These are phyloP conservation scores for Bruguiera gymnorhiza DNA, from an alignment of 345 rosid genomes.

Conservation along the genomic window DNA sequence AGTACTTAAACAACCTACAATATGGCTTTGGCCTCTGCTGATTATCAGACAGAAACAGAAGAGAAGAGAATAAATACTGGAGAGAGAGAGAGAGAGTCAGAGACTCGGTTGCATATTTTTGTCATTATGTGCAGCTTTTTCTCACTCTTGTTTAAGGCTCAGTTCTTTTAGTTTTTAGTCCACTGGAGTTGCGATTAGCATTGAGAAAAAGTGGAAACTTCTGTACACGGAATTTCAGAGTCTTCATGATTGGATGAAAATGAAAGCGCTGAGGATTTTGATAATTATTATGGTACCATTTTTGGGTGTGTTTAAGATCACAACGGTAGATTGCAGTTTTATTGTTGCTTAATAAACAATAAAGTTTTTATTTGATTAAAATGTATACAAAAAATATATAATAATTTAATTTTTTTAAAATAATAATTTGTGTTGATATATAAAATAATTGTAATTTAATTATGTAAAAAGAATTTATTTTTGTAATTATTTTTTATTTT, in stretches of 20 bases:
- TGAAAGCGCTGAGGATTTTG: neutral
- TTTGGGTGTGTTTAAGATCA: neutral
- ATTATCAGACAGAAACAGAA: neutral
- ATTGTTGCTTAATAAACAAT: too few relatives aligned
- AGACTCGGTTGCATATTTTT: conserved; percentile 34
- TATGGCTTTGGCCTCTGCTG: neutral
- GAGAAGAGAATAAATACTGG: conserved; percentile 38
- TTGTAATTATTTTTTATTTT: too few relatives aligned
- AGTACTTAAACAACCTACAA: neutral
- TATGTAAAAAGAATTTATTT: too few relatives aligned
- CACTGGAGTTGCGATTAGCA: conserved; percentile 34
- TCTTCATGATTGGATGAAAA: conserved; percentile 35
- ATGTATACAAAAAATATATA: too few relatives aligned
- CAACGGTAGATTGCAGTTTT: too few relatives aligned
- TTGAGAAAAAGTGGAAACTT: conserved; percentile 25
- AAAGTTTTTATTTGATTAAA: too few relatives aligned
- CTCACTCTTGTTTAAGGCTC: conserved; percentile 13
- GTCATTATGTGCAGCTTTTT: conserved; percentile 46
- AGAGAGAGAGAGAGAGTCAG: conserved; percentile 11
- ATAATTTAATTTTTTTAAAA: too few relatives aligned
- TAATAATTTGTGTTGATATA: too few relatives aligned
- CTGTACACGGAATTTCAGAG: conserved; percentile 31
- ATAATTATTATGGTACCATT: neutral
- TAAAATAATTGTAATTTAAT: too few relatives aligned
- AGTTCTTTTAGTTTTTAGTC: conserved; percentile 26